phyloP scores from a whole-genome alignment of 148 eudicot species.

The Cornus kousa region DNA sequence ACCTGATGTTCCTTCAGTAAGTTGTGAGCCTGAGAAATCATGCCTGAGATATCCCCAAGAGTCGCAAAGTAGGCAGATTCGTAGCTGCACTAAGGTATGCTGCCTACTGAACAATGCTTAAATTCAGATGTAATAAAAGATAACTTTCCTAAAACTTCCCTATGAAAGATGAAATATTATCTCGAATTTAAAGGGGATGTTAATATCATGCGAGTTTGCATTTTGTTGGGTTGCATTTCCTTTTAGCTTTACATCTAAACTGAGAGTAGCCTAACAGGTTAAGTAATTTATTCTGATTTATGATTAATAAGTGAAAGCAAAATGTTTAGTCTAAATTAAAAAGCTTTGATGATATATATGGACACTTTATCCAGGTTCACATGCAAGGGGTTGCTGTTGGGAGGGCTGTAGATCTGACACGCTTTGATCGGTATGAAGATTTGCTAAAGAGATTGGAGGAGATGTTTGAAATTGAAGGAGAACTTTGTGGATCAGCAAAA shows the following conservation, averaged over 20 bases:
- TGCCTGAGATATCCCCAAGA: constrained; percentile 57
- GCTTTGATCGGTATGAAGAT: constrained; percentile 54
- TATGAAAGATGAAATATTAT: not conserved
- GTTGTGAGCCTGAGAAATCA: constrained; percentile 69
- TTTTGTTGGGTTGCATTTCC: not conserved
- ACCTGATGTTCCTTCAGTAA: constrained; percentile 57
- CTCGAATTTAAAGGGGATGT: not conserved
- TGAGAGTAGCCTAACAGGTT: not conserved
- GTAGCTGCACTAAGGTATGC: constrained; percentile 89
- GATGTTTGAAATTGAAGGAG: constrained; percentile 67
- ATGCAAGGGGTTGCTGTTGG: constrained; percentile 88
- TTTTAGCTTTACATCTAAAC: not conserved
- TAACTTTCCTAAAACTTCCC: not conserved
- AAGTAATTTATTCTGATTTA: not conserved
- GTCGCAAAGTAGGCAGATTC: constrained; percentile 62
- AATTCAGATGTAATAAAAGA: too few relatives aligned
- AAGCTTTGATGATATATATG: not conserved
- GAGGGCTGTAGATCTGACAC: constrained; percentile 68
- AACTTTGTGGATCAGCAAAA: constrained; percentile 51
- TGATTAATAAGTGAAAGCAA: not conserved
- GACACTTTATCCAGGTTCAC: constrained; percentile 54
- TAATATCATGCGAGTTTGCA: not conserved
- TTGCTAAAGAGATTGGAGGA: constrained; percentile 66
- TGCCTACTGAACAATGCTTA: too few relatives aligned
- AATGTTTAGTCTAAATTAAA: not conserved